Evolutionary conservation across 768 basidiomycete genomes (phyloP).

Genomic region (Tylopilus vinaceipallidus): DNA sequence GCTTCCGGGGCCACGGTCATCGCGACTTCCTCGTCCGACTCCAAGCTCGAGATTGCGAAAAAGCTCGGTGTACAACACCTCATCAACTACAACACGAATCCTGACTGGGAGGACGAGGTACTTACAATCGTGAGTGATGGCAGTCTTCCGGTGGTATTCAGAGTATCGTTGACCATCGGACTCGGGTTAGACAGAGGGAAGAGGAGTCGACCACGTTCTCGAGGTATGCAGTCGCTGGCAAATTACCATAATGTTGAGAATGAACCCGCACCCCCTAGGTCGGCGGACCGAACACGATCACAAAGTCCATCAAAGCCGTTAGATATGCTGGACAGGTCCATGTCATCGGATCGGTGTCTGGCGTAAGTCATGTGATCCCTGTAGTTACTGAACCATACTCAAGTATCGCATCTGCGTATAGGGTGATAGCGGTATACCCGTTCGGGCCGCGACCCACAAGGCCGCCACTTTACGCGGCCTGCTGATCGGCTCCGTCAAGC

Average conservation of each 20-base stretch:
- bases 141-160: too few species aligned
- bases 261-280: constrained; percentile 34
- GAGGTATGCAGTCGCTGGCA: constrained; percentile 9
- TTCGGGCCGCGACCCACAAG: constrained; percentile 38
- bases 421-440: constrained; percentile 28
- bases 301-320: constrained; percentile 40
- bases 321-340: constrained; percentile 44
- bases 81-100: constrained; percentile 60
- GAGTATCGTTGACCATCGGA: too few species aligned
- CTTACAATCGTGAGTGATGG: constrained; percentile 38
- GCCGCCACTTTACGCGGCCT: constrained; percentile 49
- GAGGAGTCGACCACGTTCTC: constrained; percentile 37
- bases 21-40: constrained; percentile 63
- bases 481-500: constrained; percentile 53
- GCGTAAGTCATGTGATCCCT: constrained; percentile 25
- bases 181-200: constrained; percentile 25
- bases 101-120: constrained; percentile 59
- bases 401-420: constrained; percentile 2
- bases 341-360: constrained; percentile 51
- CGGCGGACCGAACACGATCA: constrained; percentile 51
- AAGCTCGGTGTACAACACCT: constrained; percentile 51
- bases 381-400: too few species aligned
- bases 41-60: constrained; percentile 52
- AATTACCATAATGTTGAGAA: not conserved
- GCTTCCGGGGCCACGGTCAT: constrained; percentile 64